phyloP scores from a whole-genome alignment of 2,329 filamentous ascomycete species.

The Penicillium concentricum region DNA sequence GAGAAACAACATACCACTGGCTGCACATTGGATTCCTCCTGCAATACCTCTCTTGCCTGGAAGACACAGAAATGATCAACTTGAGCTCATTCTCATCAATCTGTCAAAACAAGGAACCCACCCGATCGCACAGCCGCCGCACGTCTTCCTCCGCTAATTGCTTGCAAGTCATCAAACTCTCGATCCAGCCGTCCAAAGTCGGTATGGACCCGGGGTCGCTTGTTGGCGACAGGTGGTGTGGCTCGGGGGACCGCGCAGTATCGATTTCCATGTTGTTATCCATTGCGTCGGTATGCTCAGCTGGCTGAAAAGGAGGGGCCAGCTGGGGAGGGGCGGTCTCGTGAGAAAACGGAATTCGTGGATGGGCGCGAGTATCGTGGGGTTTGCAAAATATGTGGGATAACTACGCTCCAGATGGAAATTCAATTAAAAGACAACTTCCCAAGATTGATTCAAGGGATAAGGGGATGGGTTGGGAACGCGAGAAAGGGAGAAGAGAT shows the following conservation, averaged over 20 bases:
- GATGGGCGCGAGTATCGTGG: constrained; percentile 6
- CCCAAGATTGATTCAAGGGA: constrained; percentile 22
- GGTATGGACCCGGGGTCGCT: constrained; percentile 86
- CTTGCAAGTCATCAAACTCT: constrained; percentile 97
- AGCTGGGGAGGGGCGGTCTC: constrained; percentile 35
- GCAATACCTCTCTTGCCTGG: constrained; percentile 90
- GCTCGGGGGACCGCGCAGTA: constrained; percentile 79
- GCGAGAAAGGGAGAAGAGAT: constrained; percentile 25
- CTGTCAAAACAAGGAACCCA: constrained; percentile 47
- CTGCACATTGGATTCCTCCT: constrained; percentile 98
- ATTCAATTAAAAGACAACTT: constrained; percentile 11
- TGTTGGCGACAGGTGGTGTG: constrained; percentile 70
- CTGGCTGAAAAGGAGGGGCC: constrained; percentile 27
- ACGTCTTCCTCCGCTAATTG: constrained; percentile 94
- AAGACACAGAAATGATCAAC: constrained; percentile 20
- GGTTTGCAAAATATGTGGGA: constrained; percentile 11
- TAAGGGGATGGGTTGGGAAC: constrained; percentile 21
- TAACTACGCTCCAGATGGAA: constrained; percentile 12
- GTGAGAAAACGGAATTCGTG: constrained; percentile 30
- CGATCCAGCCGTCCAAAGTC: constrained; percentile 96
- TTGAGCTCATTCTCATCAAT: constrained; percentile 9
- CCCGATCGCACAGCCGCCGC: constrained; percentile 96
- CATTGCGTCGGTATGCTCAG: constrained; percentile 54
- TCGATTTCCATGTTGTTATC: constrained; percentile 98
- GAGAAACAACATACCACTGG: constrained; percentile 72